Evolutionary conservation across 2,329 filamentous ascomycete species (phyloP).

Genomic region (Chaetomium globosum): DNA sequence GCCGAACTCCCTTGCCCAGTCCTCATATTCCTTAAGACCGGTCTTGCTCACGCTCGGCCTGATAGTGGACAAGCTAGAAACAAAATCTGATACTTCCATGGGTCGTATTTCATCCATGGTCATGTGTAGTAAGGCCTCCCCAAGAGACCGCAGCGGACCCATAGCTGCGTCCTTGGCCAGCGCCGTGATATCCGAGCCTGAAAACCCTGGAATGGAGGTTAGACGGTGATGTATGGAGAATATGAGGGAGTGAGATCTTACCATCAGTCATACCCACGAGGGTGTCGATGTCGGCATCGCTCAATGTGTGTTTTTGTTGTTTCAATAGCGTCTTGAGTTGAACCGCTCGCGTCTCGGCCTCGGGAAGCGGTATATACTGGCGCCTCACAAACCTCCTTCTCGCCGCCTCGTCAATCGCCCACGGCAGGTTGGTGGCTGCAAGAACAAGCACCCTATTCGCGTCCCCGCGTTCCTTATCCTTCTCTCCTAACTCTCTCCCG

Average conservation of each 20-base stretch:
- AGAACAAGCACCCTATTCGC: slow-evolving; percentile 87
- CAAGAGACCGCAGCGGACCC: slow-evolving; percentile 87
- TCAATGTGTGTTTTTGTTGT: slow-evolving; percentile 83
- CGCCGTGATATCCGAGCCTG: slow-evolving; percentile 93
- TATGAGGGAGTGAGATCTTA: slow-evolving; percentile 47
- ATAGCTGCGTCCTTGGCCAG: slow-evolving; percentile 97
- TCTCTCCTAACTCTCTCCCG: slow-evolving; percentile 69
- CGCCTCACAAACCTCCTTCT: slow-evolving; percentile 85
- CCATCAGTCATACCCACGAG: slow-evolving; percentile 84
- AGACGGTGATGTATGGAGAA: neutral
- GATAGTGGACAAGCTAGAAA: slow-evolving; percentile 80
- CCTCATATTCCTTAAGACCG: slow-evolving; percentile 85
- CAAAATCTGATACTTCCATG: slow-evolving; percentile 80
- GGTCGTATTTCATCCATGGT: slow-evolving; percentile 92
- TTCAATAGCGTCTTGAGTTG: slow-evolving; percentile 80
- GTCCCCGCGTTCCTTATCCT: slow-evolving; percentile 73
- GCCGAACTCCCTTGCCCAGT: slow-evolving; percentile 92
- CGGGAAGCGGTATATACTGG: slow-evolving; percentile 94
- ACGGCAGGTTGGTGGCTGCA: slow-evolving; percentile 92
- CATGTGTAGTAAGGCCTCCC: slow-evolving; percentile 86
- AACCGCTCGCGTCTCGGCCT: slow-evolving; percentile 74
- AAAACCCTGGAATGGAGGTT: slow-evolving; percentile 70
- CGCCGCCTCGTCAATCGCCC: slow-evolving; percentile 97
- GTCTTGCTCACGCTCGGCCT: slow-evolving; percentile 85
- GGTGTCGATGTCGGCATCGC: slow-evolving; percentile 68